Base-by-base conservation (phyloP, 176 grass and related monocot species). In the Paspalum vaginatum region DNA sequence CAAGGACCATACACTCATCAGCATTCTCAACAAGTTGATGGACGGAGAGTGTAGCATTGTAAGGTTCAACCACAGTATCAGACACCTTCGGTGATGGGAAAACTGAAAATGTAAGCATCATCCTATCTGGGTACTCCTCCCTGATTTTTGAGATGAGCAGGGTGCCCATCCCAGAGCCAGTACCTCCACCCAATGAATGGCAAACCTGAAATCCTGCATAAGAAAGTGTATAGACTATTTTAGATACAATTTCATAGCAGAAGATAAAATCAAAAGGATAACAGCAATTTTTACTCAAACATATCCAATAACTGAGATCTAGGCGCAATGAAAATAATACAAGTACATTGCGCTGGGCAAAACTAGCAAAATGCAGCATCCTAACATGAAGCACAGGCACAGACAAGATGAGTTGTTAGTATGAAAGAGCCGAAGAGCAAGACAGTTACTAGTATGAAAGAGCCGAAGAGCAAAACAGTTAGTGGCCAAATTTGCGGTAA, bases 141-240 rank as follows among this genome's bases (percentile, higher is more conserved):
- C 85, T 91, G 61, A 91, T 91, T 83, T 91, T 91, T 22, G 89
- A 91, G 81, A 91, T 91, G 52, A 91, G 89, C 53, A 91, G 78
- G 53, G 89, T 91, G 47, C 89, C 89, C 89, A 91, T 91, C 17
- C 89, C 89, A 38, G 89, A 91, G 9, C 89, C 89, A 41, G 89
- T 91, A 74, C 89, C 89, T 70, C 89, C 89, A 68, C 89, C 89
- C 74, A 91, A 77, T 20, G 89, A 91, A 54, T 91, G 89, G 78
- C 85, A 91, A 16, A 91, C 89, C 41, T 91, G 89, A 18, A 91
- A 91, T 56, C 89, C 89, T 91, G 72, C 18, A 67, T 12, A 77
- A 11, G 3, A 55, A 22, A 22, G 25, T 21, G 0, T 10, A 75
- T 39, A 7, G 0, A 39, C 53, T 54, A 75, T 2, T 75, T 70